A percentile compares a stretch with the other conserved stretches of the same genome.
Conservation (phyloP, 495 filamentous ascomycete genomes). For the Astrocystis sublimbata region DNA sequence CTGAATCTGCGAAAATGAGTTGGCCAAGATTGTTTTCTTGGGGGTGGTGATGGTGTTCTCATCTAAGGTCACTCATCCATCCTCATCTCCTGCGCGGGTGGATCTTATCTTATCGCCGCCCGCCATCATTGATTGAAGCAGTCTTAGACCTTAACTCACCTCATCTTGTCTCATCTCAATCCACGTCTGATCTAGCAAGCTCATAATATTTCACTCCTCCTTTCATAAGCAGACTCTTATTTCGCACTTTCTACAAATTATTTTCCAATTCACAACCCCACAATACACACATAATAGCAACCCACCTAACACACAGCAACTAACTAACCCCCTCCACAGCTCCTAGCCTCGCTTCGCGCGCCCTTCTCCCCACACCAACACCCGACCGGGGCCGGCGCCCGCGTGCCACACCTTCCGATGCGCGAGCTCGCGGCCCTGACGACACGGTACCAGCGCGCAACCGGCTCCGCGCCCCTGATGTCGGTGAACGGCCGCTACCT, state of each 20-base stretch:
- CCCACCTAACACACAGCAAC: neutral
- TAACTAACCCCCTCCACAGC: slow-evolving; percentile 24
- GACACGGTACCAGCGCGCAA: slow-evolving; percentile 38
- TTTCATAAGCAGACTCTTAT: too few species aligned
- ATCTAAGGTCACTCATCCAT: neutral
- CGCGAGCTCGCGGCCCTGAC: slow-evolving; percentile 43
- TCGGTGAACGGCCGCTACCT: slow-evolving; percentile 57
- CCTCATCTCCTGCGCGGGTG: too few species aligned
- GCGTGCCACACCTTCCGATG: slow-evolving; percentile 41
- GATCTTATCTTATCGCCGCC: slow-evolving; percentile 34
- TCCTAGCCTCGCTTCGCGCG: slow-evolving; percentile 50
- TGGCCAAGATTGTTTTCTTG: neutral
- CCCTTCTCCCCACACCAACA: slow-evolving; percentile 34
- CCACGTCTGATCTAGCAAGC: neutral
- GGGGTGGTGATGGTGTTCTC: neutral
- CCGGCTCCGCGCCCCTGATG: slow-evolving; percentile 35
- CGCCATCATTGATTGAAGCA: too few species aligned
- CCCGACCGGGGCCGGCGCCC: slow-evolving; percentile 10
- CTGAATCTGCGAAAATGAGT: neutral
- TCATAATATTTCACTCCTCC: neutral
- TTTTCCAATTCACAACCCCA: too few species aligned
- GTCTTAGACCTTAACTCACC: slow-evolving; percentile 3
- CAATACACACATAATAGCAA: too few species aligned
- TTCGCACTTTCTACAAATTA: too few species aligned
- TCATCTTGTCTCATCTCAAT: neutral